Base-by-base conservation (phyloP, 768 basidiomycete species). In the Tylopilus plumbeoviolaceoides region DNA sequence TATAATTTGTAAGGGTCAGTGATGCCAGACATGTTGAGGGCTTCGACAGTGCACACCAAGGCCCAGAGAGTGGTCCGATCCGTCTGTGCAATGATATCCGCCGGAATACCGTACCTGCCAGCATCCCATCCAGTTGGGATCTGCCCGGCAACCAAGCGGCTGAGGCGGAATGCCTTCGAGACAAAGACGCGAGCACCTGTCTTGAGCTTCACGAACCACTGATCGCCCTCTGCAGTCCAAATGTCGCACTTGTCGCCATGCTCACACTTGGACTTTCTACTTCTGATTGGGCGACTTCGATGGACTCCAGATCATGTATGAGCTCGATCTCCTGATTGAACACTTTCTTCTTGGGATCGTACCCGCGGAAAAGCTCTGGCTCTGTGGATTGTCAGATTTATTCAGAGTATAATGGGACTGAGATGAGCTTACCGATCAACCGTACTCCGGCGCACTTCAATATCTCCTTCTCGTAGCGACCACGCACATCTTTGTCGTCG, bases 401-500 rank as follows among this genome's bases (percentile, higher is more conserved):
- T 44, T 33, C 42, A 43, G 55, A 12, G 10, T 20, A 28, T 36
- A 18, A 9, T 7, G 5, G 21, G 9, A 30, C 18, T 31, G 21
- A 42, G 30, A 46, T 0, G n/a, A 44, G 65, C 84, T 65, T 64
- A 95, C 95, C 94, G 52, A 98, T 95, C 49, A 99, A 70, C 47
- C 95, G 87, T 62, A 98, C 88, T 65, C 97, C 97, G 15, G 92
- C 84, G 63, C 98, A 94, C 23, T 75, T 78, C 51, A 98, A 70
- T 59, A 98, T 92, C 7, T 98, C 93, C 71, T 92, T 89, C 76
- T 99, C 94, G 65, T 97, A 98, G 55, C 93, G 93, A 17, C 97
- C 97, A 98, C 87, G 85, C 57, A 98, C 88, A 59, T 99, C 97
- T n/a, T n/a, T 98, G 74, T 98, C 97, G 65, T 98, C 95, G 35